A percentile compares a stretch with the other conserved stretches of the same genome.
These are phyloP conservation scores for Podosphaera fusca DNA, from an alignment of 2,329 filamentous ascomycete genomes.

Conservation along the genomic window DNA sequence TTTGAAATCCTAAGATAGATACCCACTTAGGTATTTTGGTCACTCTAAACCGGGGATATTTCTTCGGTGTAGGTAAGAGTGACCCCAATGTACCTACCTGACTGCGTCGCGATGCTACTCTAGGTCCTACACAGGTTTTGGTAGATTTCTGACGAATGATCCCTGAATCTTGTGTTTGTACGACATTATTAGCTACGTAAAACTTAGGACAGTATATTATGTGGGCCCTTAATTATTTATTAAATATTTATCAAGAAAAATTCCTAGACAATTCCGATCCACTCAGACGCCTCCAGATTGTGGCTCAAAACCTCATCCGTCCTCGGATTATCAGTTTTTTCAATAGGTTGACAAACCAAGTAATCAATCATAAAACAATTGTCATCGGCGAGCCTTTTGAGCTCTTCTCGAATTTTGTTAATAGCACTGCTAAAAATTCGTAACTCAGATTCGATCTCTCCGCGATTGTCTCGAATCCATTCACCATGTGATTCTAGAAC, in stretches of 20 bases:
- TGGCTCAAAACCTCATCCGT: slow-evolving; percentile 12
- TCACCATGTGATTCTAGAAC: slow-evolving; percentile 62
- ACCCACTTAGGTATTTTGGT: background rate
- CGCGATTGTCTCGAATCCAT: slow-evolving; percentile 61
- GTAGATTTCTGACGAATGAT: background rate
- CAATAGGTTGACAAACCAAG: slow-evolving; percentile 31
- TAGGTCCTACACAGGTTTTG: background rate
- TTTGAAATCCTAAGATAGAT: background rate
- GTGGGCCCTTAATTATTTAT: too few relatives aligned
- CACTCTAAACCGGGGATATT: background rate
- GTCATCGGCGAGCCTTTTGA: slow-evolving; percentile 63
- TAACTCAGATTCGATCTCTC: slow-evolving; percentile 62
- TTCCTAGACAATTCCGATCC: slow-evolving; percentile 26
- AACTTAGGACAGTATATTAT: too few relatives aligned
- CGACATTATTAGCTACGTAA: too few relatives aligned
- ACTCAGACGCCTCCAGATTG: slow-evolving; percentile 21
- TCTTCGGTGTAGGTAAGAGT: background rate
- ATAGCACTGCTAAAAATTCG: slow-evolving; percentile 64
- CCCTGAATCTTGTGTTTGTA: too few relatives aligned
- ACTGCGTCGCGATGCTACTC: background rate
- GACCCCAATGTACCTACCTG: background rate
- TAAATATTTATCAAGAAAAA: background rate
- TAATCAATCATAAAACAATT: slow-evolving; percentile 83
- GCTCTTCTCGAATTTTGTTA: slow-evolving; percentile 55
- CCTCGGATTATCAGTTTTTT: slow-evolving; percentile 9